Evolutionary conservation across 2,329 filamentous ascomycete species (phyloP).

Genomic region (Zymoseptoria pseudotritici): DNA sequence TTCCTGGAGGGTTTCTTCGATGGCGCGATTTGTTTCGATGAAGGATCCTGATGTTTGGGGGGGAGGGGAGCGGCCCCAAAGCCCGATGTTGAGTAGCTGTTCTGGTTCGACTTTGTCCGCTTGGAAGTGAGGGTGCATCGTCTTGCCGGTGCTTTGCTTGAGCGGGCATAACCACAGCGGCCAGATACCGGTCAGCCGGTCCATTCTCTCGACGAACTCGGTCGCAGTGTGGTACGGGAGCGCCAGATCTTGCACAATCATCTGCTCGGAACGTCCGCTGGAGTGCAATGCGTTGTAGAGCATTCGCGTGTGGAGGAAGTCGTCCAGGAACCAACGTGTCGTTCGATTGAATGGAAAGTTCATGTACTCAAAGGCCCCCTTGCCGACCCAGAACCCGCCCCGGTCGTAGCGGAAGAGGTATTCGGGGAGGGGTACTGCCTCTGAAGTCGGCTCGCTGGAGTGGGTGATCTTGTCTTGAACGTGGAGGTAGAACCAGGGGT

Average conservation of each 20-base stretch:
- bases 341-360: constrained; percentile 55
- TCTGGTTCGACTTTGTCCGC: constrained; percentile 15
- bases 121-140: constrained; percentile 28
- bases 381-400: constrained; percentile 61
- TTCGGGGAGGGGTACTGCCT: constrained; percentile 55
- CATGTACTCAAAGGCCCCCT: constrained; percentile 58
- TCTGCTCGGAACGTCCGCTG: constrained; percentile 51
- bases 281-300: constrained; percentile 60
- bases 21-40: constrained; percentile 49
- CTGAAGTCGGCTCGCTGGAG: constrained; percentile 36
- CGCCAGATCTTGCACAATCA: constrained; percentile 58
- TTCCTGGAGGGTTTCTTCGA: constrained; percentile 53
- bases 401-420: constrained; percentile 67
- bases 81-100: constrained; percentile 52
- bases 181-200: constrained; percentile 36
- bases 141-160: constrained; percentile 22
- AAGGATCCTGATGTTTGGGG: constrained; percentile 37
- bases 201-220: constrained; percentile 38
- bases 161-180: constrained; percentile 45
- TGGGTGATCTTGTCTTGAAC: constrained; percentile 31
- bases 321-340: constrained; percentile 55
- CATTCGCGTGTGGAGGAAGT: constrained; percentile 55
- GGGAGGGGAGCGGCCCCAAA: constrained; percentile 49
- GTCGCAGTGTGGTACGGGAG: constrained; percentile 38
- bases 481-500: constrained; percentile 48